A percentile compares a stretch with the other conserved stretches of the same genome.
These are phyloP conservation scores for Pseudogymnoascus sp. DNA, from an alignment of 2,329 filamentous ascomycete genomes.

Conservation along the genomic window DNA sequence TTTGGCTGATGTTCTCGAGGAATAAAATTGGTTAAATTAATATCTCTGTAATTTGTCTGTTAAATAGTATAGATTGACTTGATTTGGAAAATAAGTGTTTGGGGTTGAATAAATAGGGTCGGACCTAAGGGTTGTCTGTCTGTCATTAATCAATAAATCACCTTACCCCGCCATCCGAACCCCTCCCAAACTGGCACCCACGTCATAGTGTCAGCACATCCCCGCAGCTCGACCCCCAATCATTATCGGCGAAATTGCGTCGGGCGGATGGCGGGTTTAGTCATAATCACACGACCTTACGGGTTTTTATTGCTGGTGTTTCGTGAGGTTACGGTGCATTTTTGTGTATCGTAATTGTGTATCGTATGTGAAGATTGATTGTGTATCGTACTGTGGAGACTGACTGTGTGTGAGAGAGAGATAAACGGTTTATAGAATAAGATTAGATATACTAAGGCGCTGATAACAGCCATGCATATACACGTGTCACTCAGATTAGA, in stretches of 20 bases:
- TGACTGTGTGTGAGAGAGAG: background rate
- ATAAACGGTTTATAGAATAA: background rate
- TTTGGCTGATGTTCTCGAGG: background rate
- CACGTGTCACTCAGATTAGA: background rate
- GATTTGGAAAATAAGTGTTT: background rate
- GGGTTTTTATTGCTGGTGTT: background rate
- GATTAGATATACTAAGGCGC: no score
- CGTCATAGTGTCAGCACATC: slow-evolving; percentile 3
- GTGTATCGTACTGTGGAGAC: background rate
- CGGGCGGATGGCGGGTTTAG: background rate
- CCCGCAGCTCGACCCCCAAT: slow-evolving; percentile 2
- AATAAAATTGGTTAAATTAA: background rate
- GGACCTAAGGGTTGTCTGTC: background rate
- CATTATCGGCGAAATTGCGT: background rate
- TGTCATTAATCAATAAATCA: slow-evolving; percentile 1
- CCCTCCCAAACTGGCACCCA: background rate
- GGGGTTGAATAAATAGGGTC: background rate
- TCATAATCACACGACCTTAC: slow-evolving; percentile 5
- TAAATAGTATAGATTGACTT: background rate
- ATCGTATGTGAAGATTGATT: background rate
- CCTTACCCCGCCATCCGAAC: slow-evolving; percentile 5
- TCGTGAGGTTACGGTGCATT: background rate
- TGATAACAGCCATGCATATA: background rate
- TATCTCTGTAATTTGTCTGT: background rate
- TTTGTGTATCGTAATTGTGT: background rate